Evolutionary conservation across 164 flowering plant genomes (phyloP), one percentile per base, ranked within the genome.

Genomic region (Protea cynaroides): DNA sequence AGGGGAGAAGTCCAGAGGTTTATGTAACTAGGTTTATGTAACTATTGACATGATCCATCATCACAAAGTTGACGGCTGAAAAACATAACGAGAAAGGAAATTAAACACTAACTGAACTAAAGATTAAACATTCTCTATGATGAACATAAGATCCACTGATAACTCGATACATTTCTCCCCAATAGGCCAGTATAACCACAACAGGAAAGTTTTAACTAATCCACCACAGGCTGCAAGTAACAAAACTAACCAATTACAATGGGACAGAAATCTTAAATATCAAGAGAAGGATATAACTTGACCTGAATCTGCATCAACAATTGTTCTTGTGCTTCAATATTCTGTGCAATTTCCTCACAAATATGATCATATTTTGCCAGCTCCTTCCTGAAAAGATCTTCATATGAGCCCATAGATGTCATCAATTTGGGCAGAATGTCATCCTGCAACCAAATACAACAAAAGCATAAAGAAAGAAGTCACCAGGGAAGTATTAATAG

Each of bases 401-500:
- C 99, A 69, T 83, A 78, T 36, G 97, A 90, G 17, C 99, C 96
- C 47, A 85, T 83, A 46, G 79, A 81, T 21, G 97, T 80, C 99
- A 92, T 95, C 79, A 95, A 76, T 76, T 88, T 92, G 21, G 99
- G 97, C 22, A 95, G 82, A 75, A 92, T 92, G 73, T 95, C 92
- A 87, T 95, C 99, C 99, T 95, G 85, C 36, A 72, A 46, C 25
- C 61, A 71, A 36, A 70, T 29, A 38, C 38, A 66, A 40, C 1
- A 58, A 59, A 61, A 64, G 64, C 46, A 49, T 53, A 58, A 51
- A 8, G 46, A 63, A 54, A 11, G 17, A 8, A 40, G 13, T 40
- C 46, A 58, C 1, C 23, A 15, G 34, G 5, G 5, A 65, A 10
- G 36, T 37, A 58, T 8, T 14, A 65, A 25, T 24, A 47, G 56